Conservation (phyloP, 176 grass and related monocot genomes). For the Oryza coarctata region DNA sequence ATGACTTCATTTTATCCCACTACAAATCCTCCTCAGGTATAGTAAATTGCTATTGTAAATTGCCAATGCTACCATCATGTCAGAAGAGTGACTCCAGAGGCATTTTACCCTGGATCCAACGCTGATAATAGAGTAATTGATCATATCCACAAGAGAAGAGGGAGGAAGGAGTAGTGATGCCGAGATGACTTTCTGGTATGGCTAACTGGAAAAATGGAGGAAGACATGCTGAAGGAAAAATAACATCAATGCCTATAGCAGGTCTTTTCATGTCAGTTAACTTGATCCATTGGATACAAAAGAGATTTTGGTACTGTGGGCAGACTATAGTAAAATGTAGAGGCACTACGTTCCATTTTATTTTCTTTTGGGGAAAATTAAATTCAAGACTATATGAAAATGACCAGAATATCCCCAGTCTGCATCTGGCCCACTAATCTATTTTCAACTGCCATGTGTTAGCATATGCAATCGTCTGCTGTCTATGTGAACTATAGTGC, state of each 20-base stretch:
- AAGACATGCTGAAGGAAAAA: neutral
- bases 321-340: neutral
- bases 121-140: too few species aligned
- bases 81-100: too few species aligned
- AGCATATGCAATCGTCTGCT: neutral
- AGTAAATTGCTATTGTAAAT: too few species aligned
- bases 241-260: neutral
- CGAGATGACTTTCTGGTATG: too few species aligned
- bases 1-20: too few species aligned
- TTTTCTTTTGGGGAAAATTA: neutral
- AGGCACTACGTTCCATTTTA: neutral
- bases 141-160: too few species aligned
- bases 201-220: neutral
- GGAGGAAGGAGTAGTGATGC: too few species aligned
- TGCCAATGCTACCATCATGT: too few species aligned
- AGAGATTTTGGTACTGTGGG: neutral
- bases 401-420: neutral
- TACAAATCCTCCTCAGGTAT: too few species aligned
- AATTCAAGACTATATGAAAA: neutral
- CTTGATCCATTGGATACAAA: neutral
- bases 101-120: too few species aligned
- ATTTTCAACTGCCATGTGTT: neutral
- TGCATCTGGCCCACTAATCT: neutral
- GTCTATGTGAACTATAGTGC: neutral
- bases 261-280: neutral